These are phyloP conservation scores for Discostella stelligeroides DNA, from an alignment of 108 stramenopile species.

Conservation along the genomic window DNA sequence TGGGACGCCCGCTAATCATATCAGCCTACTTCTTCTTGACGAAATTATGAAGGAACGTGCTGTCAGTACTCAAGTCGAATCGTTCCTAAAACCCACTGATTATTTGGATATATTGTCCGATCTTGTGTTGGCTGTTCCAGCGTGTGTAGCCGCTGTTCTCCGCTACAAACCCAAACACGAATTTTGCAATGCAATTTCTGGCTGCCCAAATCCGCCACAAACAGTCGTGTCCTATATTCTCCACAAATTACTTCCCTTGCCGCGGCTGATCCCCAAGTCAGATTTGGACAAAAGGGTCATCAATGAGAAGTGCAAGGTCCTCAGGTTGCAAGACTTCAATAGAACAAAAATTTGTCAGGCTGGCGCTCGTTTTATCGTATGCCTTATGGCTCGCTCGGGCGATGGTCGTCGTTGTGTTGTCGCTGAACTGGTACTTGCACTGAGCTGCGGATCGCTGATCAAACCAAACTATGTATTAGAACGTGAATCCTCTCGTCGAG, in stretches of 20 bases:
- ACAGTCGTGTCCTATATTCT: constrained; percentile 86
- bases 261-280: constrained; percentile 49
- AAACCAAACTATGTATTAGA: too few species aligned
- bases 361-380: constrained; percentile 75
- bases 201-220: constrained; percentile 71
- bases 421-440: constrained; percentile 78
- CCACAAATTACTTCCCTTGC: constrained; percentile 80
- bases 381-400: constrained; percentile 88
- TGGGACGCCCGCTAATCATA: constrained; percentile 57
- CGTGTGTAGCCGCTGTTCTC: constrained; percentile 86
- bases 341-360: constrained; percentile 65
- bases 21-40: constrained; percentile 59
- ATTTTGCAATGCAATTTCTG: constrained; percentile 70
- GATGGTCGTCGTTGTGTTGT: constrained; percentile 91
- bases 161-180: constrained; percentile 57
- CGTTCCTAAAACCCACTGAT: constrained; percentile 73
- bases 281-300: constrained; percentile 11
- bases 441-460: constrained; percentile 71
- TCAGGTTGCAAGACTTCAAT: constrained; percentile 36
- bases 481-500: too few species aligned
- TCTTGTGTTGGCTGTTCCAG: constrained; percentile 87
- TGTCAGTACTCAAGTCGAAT: constrained; percentile 1
- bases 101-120: constrained; percentile 85
- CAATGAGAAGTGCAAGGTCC: constrained; percentile 20
- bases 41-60: constrained; percentile 33